Base-by-base conservation (phyloP, 306 rosid species). In the Datisca glomerata region DNA sequence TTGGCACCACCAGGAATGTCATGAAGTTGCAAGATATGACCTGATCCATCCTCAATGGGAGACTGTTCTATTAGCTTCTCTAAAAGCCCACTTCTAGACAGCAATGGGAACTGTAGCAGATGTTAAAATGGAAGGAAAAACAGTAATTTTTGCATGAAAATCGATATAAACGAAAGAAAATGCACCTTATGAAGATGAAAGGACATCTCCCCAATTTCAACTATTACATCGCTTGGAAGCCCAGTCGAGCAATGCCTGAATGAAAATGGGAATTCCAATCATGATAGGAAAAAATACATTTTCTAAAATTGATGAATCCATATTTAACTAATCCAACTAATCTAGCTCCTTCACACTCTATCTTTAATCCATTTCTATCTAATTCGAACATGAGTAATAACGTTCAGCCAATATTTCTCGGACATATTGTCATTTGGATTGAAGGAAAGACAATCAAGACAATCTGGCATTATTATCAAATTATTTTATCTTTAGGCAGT, bases 1-100 rank as follows among this genome's bases (percentile, higher is more conserved):
- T 74, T 75, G 21, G 79, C 85, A 31, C 86, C 91, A 24, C 96
- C 96, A 4, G 96, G 93, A 14, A 81, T 25, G n/a, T 79, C 93
- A 47, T 70, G 61, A 14, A 86, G 91, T 41, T 78, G 71, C 55
- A 86, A 27, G 18, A 50, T 29, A 52, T 62, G 65, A 14, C 17
- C 43, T 15, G 80, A 42, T 52, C 56, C 85, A 32, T 72, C 96
- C 50, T 74, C 80, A 0, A 7, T 33, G 35, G 72, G 47, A 10
- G 32, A 25, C 61, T 67, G 79, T 20, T 72, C 85, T 18, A 78
- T 60, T 29, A 75, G 76, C 67, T 61, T 71, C 57, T 85, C 83
- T 12, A 85, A 51, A 17, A 72, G 67, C 49, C 93, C 85, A 63
- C 96, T 80, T 75, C 78, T 85, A 14, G 93, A 85, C 21, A 85